A percentile compares a stretch with the other conserved stretches of the same genome.
Conservation (phyloP, 805 yeast genomes). For the Cyberlindnera bimundalis region DNA sequence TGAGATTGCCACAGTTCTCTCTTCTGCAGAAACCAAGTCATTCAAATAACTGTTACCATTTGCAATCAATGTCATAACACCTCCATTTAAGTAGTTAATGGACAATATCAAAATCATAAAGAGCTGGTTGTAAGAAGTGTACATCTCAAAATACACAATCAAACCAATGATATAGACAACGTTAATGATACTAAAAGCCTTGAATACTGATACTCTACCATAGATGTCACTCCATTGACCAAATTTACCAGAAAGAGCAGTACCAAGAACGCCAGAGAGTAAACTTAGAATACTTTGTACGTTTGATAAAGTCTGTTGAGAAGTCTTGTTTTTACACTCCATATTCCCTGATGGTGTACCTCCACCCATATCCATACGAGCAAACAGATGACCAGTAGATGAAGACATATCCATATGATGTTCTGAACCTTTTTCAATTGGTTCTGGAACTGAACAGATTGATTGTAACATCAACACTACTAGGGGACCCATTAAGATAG, state of each 20-base stretch:
- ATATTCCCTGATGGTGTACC: slow-evolving; percentile 2
- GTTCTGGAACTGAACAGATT: slow-evolving; percentile 6
- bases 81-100: slow-evolving; percentile 21
- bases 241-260: slow-evolving; percentile 21
- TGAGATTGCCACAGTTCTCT: slow-evolving; percentile 20
- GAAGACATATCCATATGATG: neutral
- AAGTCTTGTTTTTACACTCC: slow-evolving; percentile 4
- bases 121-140: slow-evolving; percentile 5
- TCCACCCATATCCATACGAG: slow-evolving; percentile 18
- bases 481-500: slow-evolving; percentile 20
- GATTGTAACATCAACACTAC: slow-evolving; percentile 18
- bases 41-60: slow-evolving; percentile 25
- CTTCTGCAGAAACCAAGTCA: slow-evolving; percentile 18
- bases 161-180: slow-evolving; percentile 11
- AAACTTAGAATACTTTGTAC: slow-evolving; percentile 19
- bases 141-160: slow-evolving; percentile 16
- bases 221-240: slow-evolving; percentile 25
- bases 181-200: slow-evolving; percentile 18
- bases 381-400: neutral
- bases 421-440: neutral
- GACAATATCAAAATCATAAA: slow-evolving; percentile 14
- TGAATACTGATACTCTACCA: slow-evolving; percentile 25
- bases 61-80: slow-evolving; percentile 25
- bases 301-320: slow-evolving; percentile 18
- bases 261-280: slow-evolving; percentile 22